A percentile compares a stretch with the other conserved stretches of the same genome.
Evolutionary conservation across 2,329 filamentous ascomycete genomes (phyloP).

Genomic region (Curvularia sp.): DNA sequence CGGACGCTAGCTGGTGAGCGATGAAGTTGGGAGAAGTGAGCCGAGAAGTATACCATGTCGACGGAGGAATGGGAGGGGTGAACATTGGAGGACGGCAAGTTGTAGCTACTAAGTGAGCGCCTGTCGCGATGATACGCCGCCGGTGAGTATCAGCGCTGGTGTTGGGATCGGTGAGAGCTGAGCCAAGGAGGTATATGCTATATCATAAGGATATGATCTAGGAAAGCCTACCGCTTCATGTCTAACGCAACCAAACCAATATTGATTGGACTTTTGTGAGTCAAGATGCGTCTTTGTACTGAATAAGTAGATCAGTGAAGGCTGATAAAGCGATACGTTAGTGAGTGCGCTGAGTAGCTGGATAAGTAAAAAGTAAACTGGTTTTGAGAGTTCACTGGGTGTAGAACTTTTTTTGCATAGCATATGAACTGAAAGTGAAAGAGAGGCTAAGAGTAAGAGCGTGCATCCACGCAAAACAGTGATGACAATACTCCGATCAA

Average conservation of each 20-base stretch:
- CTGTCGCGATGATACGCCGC: neutral
- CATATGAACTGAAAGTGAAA: too few species aligned
- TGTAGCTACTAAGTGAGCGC: neutral
- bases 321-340: too few species aligned
- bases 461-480: too few species aligned
- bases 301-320: too few species aligned
- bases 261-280: too few species aligned
- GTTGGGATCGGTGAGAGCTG: neutral
- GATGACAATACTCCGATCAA: neutral
- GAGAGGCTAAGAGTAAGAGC: too few species aligned
- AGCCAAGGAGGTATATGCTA: neutral
- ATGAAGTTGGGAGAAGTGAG: neutral
- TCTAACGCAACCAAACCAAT: neutral
- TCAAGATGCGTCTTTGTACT: too few species aligned
- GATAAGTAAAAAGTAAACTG: too few species aligned
- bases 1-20: neutral
- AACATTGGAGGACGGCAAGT: neutral
- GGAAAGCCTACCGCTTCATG: neutral
- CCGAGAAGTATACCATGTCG: neutral
- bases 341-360: too few species aligned
- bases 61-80: neutral
- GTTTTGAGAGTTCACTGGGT: too few species aligned
- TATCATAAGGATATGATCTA: neutral
- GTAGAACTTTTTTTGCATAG: too few species aligned
- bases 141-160: neutral